These are phyloP conservation scores for Ascoidea asiatica DNA, from an alignment of 805 yeast species.

Conservation along the genomic window DNA sequence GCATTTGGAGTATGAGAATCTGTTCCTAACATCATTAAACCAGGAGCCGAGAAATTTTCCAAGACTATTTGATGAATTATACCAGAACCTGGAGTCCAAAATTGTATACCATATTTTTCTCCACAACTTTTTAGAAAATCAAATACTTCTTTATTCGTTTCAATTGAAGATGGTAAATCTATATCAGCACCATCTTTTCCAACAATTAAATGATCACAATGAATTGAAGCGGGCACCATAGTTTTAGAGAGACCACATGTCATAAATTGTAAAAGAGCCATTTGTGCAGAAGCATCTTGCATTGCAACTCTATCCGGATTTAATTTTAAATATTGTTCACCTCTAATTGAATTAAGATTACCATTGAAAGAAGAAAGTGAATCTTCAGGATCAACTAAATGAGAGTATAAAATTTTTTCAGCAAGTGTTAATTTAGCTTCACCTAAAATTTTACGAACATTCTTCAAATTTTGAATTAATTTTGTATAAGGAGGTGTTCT, in stretches of 20 bases:
- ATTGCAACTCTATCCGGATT: slow-evolving; percentile 97
- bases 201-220: slow-evolving; percentile 96
- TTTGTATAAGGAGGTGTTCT: slow-evolving; percentile 85
- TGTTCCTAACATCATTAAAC: slow-evolving; percentile 93
- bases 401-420: slow-evolving; percentile 90
- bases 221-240: slow-evolving; percentile 90
- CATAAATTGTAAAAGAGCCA: slow-evolving; percentile 98
- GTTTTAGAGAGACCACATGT: slow-evolving; percentile 84
- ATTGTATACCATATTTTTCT: slow-evolving; percentile 89
- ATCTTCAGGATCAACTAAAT: slow-evolving; percentile 71
- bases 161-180: slow-evolving; percentile 72
- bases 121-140: slow-evolving; percentile 90
- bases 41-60: slow-evolving; percentile 95
- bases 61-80: slow-evolving; percentile 95
- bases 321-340: slow-evolving; percentile 79
- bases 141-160: slow-evolving; percentile 87
- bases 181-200: slow-evolving; percentile 86
- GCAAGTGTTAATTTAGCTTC: slow-evolving; percentile 82
- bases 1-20: slow-evolving; percentile 99
- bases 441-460: slow-evolving; percentile 52
- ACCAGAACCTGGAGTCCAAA: slow-evolving; percentile 99
- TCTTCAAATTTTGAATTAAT: slow-evolving; percentile 45
- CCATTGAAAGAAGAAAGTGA: slow-evolving; percentile 18
- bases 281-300: slow-evolving; percentile 99
- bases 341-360: slow-evolving; percentile 50